Base-by-base conservation (phyloP, 2,329 filamentous ascomycete genomes). In the Botrytis elliptica region DNA sequence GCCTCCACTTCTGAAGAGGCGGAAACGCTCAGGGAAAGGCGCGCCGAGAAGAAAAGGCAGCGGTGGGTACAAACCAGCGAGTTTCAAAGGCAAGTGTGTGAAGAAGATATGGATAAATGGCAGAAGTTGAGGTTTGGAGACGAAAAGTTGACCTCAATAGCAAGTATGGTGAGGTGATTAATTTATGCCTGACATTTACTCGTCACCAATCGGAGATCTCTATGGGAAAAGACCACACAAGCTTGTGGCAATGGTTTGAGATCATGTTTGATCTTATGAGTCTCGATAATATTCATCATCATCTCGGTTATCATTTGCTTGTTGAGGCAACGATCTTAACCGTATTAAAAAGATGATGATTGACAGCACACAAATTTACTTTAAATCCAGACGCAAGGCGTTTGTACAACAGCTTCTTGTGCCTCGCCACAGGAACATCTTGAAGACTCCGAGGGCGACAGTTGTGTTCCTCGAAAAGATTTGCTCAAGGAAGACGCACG, bases 61-160 rank as follows among this genome's bases (percentile, higher is more conserved):
- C 46, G 36, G 9, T 9, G 8, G 14, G 3, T n/a, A 57, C 40
- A 40, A 33, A 12, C 29, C 29, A 68, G 9, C 49, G n/a, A 42
- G 10, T 59, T 29, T 57, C 36, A 57, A 42, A 57, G n/a, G 52
- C 25, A 42, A 25, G 18, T 57, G 5, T 59, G 66, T 57, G 66
- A 69, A 69, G 38, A 69, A 57, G 52, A 69, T 25, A 69, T 69
- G 49, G 66, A 57, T 3, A 69, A 29, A 42, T 69, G 66, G 66
- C 25, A 69, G 29, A 33, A 57, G 22, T 16, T 57, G n/a, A 57
- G 66, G n/a, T 69, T 69, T 42, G 66, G 49, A 7, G n/a, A 57
- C 4, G 16, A 57, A 16, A 57, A 38, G n/a, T 42, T n/a, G 6
- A 29, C 65, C 38, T 20, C 9, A 55, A 40, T 14, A 67, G 65